phyloP scores from a whole-genome alignment of 2,329 filamentous ascomycete species.

The Immersiporthe knoxdaviesiana region DNA sequence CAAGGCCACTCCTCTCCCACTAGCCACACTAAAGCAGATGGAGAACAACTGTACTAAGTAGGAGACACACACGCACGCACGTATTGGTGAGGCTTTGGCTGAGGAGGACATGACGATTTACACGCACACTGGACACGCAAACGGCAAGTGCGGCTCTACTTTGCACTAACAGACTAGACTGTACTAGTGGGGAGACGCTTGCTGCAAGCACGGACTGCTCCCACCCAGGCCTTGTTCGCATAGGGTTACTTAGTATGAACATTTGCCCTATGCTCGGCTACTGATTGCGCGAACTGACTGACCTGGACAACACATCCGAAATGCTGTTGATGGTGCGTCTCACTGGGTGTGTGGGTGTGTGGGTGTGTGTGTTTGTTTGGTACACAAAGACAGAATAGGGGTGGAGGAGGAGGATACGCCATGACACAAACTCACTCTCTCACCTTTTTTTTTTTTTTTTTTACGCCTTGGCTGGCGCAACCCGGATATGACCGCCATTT shows the following conservation, averaged over 20 bases:
- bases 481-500: slow-evolving; percentile 28
- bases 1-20: not conserved
- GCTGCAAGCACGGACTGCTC: slow-evolving; percentile 4
- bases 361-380: not conserved
- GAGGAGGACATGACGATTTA: not conserved
- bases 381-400: not conserved
- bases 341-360: not conserved
- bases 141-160: slow-evolving; percentile 2
- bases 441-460: not conserved
- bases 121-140: not conserved
- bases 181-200: not conserved
- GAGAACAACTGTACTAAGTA: no score
- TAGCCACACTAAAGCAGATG: not conserved
- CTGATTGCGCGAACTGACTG: no score
- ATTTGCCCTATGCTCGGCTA: not conserved
- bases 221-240: not conserved
- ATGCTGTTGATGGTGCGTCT: not conserved
- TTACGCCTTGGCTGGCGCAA: slow-evolving; percentile 2
- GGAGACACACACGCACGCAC: no score
- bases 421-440: not conserved
- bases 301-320: not conserved
- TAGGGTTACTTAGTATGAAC: not conserved
- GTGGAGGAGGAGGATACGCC: not conserved
- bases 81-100: not conserved
- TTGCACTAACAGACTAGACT: not conserved